phyloP scores from a whole-genome alignment of 495 filamentous ascomycete genomes.

The Penicillium cataractarum region DNA sequence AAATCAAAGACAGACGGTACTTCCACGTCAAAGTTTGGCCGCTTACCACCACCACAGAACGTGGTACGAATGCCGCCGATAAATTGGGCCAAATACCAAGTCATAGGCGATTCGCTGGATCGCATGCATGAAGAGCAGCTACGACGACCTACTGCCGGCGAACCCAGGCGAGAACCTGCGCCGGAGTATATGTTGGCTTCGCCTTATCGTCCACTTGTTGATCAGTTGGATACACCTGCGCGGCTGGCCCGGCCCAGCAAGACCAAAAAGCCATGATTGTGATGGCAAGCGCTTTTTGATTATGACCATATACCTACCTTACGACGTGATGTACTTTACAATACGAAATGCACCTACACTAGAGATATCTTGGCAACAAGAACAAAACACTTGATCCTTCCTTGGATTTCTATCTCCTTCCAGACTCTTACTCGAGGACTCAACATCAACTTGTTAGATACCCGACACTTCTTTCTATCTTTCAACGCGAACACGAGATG shows the following conservation, averaged over 20 bases:
- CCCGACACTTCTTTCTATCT: no score
- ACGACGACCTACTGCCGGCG: constrained; percentile 61
- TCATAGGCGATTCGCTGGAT: constrained; percentile 79
- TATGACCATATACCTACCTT: constrained; percentile 13
- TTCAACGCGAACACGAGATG: no score
- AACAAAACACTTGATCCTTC: neutral
- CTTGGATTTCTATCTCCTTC: neutral
- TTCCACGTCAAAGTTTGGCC: constrained; percentile 42
- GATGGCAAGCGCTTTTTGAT: neutral
- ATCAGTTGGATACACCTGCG: constrained; percentile 61
- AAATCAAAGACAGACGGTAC: constrained; percentile 29
- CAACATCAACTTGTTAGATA: no score
- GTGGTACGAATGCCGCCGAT: constrained; percentile 82
- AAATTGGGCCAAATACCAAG: constrained; percentile 88
- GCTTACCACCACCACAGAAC: constrained; percentile 77
- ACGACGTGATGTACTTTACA: constrained; percentile 26
- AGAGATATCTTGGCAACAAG: constrained; percentile 4
- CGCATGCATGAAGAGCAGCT: constrained; percentile 80
- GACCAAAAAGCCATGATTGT: constrained; percentile 38
- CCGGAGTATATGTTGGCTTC: constrained; percentile 65
- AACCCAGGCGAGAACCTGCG: constrained; percentile 47
- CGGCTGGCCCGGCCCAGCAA: constrained; percentile 36
- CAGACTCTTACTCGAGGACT: no score
- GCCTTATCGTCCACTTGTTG: constrained; percentile 72
- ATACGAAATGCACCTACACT: constrained; percentile 16